Percentiles rank a stretch among this genome's conserved stretches.
These are phyloP conservation scores for Sparassis latifolia DNA, from an alignment of 1,284 basidiomycete genomes.

Conservation along the genomic window DNA sequence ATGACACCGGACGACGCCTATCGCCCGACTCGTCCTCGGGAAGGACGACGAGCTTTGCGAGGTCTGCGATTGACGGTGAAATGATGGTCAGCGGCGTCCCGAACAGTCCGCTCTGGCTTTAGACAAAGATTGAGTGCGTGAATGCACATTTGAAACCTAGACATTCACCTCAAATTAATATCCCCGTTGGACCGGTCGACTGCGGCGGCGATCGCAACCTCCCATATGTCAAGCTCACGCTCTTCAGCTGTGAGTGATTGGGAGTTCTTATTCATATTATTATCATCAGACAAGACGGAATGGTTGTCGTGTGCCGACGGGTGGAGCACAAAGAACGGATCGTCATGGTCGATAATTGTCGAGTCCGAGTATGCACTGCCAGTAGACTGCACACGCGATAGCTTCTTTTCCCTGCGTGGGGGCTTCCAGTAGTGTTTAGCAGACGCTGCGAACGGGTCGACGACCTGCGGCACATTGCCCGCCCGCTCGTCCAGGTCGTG, in stretches of 20 bases:
- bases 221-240: conserved; percentile 15
- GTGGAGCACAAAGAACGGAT: not conserved
- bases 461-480: not conserved
- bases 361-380: not conserved
- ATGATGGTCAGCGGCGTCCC: conserved; percentile 29
- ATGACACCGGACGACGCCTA: conserved; percentile 11
- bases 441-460: conserved; percentile 2
- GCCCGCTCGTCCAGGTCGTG: conserved; percentile 1
- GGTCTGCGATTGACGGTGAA: conserved; percentile 34
- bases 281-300: not conserved
- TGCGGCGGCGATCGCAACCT: conserved; percentile 12
- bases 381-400: not conserved
- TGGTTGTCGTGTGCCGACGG: not conserved
- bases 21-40: conserved; percentile 11
- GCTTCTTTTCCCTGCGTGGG: not conserved
- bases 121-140: not conserved
- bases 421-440: conserved; percentile 1
- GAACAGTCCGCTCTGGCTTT: not conserved
- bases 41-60: conserved; percentile 34
- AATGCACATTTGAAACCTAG: too few species aligned
- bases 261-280: not conserved
- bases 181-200: conserved; percentile 16
- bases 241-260: not conserved
- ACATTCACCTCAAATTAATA: conserved; percentile 17
- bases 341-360: not conserved